phyloP scores from a whole-genome alignment of 306 rosid genomes.

The Quercus aquifolioides region DNA sequence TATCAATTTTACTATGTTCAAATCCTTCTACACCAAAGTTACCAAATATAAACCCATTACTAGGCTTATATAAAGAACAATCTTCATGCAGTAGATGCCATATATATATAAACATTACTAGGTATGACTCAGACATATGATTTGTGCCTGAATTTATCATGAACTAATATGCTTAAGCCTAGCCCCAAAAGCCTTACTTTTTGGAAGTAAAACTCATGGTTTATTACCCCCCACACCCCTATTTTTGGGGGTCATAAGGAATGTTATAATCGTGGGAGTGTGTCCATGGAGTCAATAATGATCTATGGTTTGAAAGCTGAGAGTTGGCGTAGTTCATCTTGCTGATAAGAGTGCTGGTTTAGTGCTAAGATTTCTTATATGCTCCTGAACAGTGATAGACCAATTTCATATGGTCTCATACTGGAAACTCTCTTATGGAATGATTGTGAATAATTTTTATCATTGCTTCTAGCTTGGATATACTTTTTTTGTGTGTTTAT shows the following conservation, averaged over 20 bases:
- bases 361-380: background rate
- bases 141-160: background rate
- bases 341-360: background rate
- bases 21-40: too few species aligned
- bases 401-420: background rate
- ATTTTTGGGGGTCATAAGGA: background rate
- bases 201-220: background rate
- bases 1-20: background rate
- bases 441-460: background rate
- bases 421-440: background rate
- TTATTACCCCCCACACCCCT: background rate
- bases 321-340: background rate
- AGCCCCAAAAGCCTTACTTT: background rate
- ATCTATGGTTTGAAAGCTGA: background rate
- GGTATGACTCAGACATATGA: background rate
- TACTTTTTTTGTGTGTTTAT: background rate
- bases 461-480: background rate
- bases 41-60: too few species aligned
- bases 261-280: background rate
- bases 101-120: background rate
- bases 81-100: too few species aligned
- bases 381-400: background rate
- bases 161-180: background rate
- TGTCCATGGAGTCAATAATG: background rate
- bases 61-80: too few species aligned